Percentiles rank a stretch among this genome's conserved stretches.
These are phyloP conservation scores for Aureobasidium sp. DNA, from an alignment of 2,329 filamentous ascomycete species.

Conservation along the genomic window DNA sequence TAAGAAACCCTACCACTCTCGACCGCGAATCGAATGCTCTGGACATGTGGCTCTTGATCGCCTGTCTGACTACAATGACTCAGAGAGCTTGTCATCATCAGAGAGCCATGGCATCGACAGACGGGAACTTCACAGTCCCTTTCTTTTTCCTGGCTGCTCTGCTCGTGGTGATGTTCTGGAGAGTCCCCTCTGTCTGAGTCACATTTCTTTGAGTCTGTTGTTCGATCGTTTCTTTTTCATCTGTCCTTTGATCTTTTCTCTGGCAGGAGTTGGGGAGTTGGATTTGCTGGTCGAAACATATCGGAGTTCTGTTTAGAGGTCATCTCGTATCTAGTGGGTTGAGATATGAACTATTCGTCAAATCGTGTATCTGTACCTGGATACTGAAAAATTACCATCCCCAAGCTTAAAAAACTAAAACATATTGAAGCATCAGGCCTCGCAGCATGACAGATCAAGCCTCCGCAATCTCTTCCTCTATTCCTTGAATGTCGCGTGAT, in stretches of 20 bases:
- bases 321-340: background rate
- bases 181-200: background rate
- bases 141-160: background rate
- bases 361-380: too few species aligned
- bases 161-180: background rate
- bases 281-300: too few species aligned
- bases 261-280: background rate
- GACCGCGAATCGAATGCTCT: background rate
- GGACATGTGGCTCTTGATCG: background rate
- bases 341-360: too few species aligned
- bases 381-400: too few species aligned
- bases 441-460: background rate
- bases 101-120: background rate
- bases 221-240: background rate
- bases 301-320: background rate
- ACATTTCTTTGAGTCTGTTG: too few species aligned
- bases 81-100: background rate
- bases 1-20: background rate
- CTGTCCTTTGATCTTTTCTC: background rate
- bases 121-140: background rate
- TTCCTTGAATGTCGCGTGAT: background rate
- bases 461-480: slow-evolving; percentile 10
- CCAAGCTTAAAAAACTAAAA: too few species aligned
- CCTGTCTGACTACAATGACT: background rate
- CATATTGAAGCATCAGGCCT: background rate